phyloP scores from a whole-genome alignment of 495 filamentous ascomycete genomes.

The Penicillium odoratum region DNA sequence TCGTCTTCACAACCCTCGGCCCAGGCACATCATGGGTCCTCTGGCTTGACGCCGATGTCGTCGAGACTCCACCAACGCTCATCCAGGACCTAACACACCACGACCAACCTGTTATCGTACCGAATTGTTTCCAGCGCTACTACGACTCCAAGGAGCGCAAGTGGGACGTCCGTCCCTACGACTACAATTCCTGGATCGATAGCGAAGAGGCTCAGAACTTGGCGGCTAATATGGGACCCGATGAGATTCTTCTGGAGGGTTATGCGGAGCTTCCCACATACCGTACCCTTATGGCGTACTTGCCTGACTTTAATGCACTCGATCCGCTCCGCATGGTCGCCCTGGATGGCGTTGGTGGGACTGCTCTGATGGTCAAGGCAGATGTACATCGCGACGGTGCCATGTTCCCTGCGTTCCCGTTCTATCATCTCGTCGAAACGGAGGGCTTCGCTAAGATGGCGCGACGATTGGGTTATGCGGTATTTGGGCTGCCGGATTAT shows the following conservation, averaged over 20 bases:
- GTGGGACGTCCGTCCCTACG: slow-evolving; percentile 79
- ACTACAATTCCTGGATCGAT: slow-evolving; percentile 97
- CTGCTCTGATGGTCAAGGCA: slow-evolving; percentile 91
- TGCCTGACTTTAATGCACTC: slow-evolving; percentile 55
- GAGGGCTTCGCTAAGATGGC: slow-evolving; percentile 99
- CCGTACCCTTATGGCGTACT: slow-evolving; percentile 86
- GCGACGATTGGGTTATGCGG: slow-evolving; percentile 76
- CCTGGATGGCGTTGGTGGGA: slow-evolving; percentile 92
- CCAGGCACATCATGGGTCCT: slow-evolving; percentile 94
- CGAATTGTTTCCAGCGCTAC: slow-evolving; percentile 94
- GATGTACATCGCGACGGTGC: slow-evolving; percentile 97
- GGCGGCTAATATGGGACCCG: slow-evolving; percentile 74
- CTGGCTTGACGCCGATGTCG: slow-evolving; percentile 90
- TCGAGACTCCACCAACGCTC: slow-evolving; percentile 81
- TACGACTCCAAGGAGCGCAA: slow-evolving; percentile 68
- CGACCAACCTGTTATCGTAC: slow-evolving; percentile 84
- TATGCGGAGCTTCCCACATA: slow-evolving; percentile 93
- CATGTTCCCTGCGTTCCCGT: slow-evolving; percentile 96
- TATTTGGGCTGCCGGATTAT: slow-evolving; percentile 90
- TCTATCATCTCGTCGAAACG: slow-evolving; percentile 96
- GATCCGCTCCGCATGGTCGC: slow-evolving; percentile 62
- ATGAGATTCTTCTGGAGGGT: slow-evolving; percentile 92
- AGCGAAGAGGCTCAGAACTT: slow-evolving; percentile 72
- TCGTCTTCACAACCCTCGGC: slow-evolving; percentile 95
- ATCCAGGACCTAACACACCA: slow-evolving; percentile 92